Evolutionary conservation across 2,329 filamentous ascomycete species (phyloP).

Genomic region (Fusarium guadeloupense): DNA sequence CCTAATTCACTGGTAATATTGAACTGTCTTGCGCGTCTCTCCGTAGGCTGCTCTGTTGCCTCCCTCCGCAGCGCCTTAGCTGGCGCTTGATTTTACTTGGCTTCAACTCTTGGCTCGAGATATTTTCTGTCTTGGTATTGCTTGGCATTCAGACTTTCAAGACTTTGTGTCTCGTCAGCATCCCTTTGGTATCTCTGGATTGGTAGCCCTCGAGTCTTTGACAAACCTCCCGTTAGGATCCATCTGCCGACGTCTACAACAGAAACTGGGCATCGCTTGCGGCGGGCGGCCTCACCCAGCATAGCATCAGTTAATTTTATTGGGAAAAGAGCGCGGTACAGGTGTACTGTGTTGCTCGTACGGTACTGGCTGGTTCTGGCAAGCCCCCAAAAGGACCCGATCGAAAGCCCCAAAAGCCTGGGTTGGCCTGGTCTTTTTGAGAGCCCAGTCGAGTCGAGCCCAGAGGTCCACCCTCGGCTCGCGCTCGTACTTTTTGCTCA

Average conservation of each 20-base stretch:
- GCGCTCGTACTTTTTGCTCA: constrained; percentile 9
- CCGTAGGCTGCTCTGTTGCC: background rate
- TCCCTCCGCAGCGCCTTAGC: constrained; percentile 1
- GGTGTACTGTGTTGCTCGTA: constrained; percentile 30
- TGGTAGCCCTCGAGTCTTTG: constrained; percentile 12
- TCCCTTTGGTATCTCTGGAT: constrained; percentile 24
- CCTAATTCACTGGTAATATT: background rate
- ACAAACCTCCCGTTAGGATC: constrained; percentile 24
- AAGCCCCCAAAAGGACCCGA: constrained; percentile 21
- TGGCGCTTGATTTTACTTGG: constrained; percentile 32
- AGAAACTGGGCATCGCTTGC: background rate
- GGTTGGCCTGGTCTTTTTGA: constrained; percentile 32
- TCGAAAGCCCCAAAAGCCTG: constrained; percentile 32
- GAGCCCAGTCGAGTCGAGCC: constrained; percentile 18
- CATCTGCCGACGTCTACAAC: constrained; percentile 16
- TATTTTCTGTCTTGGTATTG: constrained; percentile 31
- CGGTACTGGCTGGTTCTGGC: constrained; percentile 19
- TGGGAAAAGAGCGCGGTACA: constrained; percentile 10
- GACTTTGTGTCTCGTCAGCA: constrained; percentile 27
- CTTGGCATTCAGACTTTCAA: constrained; percentile 24
- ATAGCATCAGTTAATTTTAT: background rate
- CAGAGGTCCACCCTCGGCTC: constrained; percentile 29
- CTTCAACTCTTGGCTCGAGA: constrained; percentile 31
- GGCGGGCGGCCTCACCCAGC: constrained; percentile 15
- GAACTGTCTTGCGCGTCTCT: constrained; percentile 1